Evolutionary conservation across 2,329 filamentous ascomycete genomes (phyloP), one percentile per base, ranked within the genome.

Genomic region (Gaeumannomyces tritici): DNA sequence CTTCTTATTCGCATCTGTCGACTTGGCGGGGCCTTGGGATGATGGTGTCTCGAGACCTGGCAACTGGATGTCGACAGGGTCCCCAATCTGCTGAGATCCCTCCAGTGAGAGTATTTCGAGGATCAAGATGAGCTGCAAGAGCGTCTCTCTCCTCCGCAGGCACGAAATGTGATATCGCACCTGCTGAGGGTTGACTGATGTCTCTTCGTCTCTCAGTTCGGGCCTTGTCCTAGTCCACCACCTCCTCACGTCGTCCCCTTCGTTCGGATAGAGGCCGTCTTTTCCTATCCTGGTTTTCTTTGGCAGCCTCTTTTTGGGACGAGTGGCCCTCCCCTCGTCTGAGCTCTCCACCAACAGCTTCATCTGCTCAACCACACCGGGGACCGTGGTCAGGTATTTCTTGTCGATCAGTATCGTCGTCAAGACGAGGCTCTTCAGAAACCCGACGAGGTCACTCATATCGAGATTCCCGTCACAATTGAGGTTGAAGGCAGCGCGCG

Each of bases 81-180:
- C 74, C 7, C 77, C 75, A 1, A 72, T 66, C 2, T 76, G 73
- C 31, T 76, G 75, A 33, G 66, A 66, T 18, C 82, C 68, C 65
- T 91, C 88, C 55, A 95, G 75, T 2, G 89, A 87, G 27, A 93
- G 75, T 21, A 91, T 85, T 70, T 95, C 90, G 7, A 95, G 79
- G 61, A 92, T 86, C 35, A 95, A 72, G 62, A 93, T 91, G 74
- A 93, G 85, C 71, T 95, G 90, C 54, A 93, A 76, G 68, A 93
- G 88, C 0, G 89, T 92, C 75, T 95, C 90, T 64, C 90, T 81
- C 28, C 88, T 86, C 55, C 89, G 83, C 54, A 93, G 74, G 61
- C 85, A 80, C 2, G 86, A 82, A n/a, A 87, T 76, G 55, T 88
- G 83, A 26, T 83, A 81, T 69, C 83, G 88, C 62, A 85, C 77